These are phyloP conservation scores for Filosporella fistucella DNA, from an alignment of 495 filamentous ascomycete species.

Conservation along the genomic window DNA sequence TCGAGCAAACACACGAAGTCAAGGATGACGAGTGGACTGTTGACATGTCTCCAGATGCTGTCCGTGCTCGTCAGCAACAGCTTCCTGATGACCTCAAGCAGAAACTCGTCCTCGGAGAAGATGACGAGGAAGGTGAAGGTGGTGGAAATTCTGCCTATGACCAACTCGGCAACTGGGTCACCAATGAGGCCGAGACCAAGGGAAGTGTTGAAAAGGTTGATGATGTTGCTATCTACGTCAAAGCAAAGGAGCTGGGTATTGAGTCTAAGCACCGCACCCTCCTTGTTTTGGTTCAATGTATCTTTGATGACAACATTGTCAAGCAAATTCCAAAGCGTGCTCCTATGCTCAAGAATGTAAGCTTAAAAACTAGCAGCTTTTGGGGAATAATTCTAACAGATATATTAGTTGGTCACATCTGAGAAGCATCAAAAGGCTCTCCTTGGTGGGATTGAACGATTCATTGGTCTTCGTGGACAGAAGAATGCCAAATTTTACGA, in stretches of 20 bases:
- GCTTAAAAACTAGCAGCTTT: slow-evolving; percentile 19
- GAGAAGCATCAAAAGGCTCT: slow-evolving; percentile 95
- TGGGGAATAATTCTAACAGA: slow-evolving; percentile 30
- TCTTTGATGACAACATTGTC: slow-evolving; percentile 87
- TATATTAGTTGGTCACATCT: slow-evolving; percentile 66
- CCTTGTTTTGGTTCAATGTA: slow-evolving; percentile 84
- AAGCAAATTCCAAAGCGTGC: slow-evolving; percentile 76
- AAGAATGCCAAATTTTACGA: slow-evolving; percentile 74
- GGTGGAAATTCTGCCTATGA: slow-evolving; percentile 79
- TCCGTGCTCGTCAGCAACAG: slow-evolving; percentile 87
- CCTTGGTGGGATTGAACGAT: slow-evolving; percentile 93
- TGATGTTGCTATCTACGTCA: slow-evolving; percentile 88
- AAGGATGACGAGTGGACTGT: slow-evolving; percentile 92
- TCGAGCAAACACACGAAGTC: slow-evolving; percentile 58
- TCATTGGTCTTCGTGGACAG: slow-evolving; percentile 63
- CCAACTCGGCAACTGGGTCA: slow-evolving; percentile 89
- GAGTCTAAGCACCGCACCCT: slow-evolving; percentile 92
- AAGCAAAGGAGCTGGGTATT: slow-evolving; percentile 94
- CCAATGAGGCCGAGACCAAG: slow-evolving; percentile 64
- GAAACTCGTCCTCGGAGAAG: slow-evolving; percentile 78
- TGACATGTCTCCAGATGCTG: slow-evolving; percentile 89
- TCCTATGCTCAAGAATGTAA: slow-evolving; percentile 78
- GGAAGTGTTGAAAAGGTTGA: slow-evolving; percentile 70
- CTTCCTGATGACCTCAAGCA: slow-evolving; percentile 89
- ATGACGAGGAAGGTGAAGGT: slow-evolving; percentile 75